Evolutionary conservation across 495 filamentous ascomycete species (phyloP), one percentile per base, ranked within the genome.

Genomic region (Chaetomidium leptoderma): DNA sequence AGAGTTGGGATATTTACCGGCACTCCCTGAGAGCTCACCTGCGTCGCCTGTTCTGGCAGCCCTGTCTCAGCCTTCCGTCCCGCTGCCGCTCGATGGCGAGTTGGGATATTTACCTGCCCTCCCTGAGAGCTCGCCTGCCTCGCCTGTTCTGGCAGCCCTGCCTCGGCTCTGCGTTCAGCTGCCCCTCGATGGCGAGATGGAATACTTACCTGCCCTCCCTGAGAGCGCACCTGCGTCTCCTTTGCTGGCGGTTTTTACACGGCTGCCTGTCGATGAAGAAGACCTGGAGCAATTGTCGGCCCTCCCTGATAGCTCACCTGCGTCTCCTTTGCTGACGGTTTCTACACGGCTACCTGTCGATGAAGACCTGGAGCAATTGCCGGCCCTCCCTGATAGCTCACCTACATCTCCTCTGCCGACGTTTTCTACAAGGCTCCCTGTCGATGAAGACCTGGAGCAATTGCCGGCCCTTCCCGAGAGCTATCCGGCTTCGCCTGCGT

Each of bases 301-400:
- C 1, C 58, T 56, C 4, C 37, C 46, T 1, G 53, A 61, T 23
- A 51, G 46, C 19, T 16, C 6, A 5, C 37, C 55, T 16, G 4
- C 9, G 1, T 51, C 55, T 10, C 55, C 36, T 0, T 42, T 42
- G 24, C 50, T 26, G 4, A n/a, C 16, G 35, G 35, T 26, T 30
- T 10, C 24, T 19, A 2, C 5, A 2, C 50, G 14, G 26, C 17
- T 53, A 4, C 24, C 50, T 40, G 33, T 27, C 13, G 48, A 29
- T 10, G 29, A 44, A n/a, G 39, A 57, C 9, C 7, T 32, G 6
- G 27, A 51, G 11, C n/a, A 21, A 32, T 14, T 46, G 36, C 46
- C 46, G 6, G 17, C 58, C 1, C 58, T 56, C 4, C 37, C 46
- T 1, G 53, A 61, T 23, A 51, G 46, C 19, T 16, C 6, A 5